Percentiles rank a stretch among this genome's conserved stretches.
phyloP scores from a whole-genome alignment of 2,329 filamentous ascomycete species.

The Curvularia eragrostidis region DNA sequence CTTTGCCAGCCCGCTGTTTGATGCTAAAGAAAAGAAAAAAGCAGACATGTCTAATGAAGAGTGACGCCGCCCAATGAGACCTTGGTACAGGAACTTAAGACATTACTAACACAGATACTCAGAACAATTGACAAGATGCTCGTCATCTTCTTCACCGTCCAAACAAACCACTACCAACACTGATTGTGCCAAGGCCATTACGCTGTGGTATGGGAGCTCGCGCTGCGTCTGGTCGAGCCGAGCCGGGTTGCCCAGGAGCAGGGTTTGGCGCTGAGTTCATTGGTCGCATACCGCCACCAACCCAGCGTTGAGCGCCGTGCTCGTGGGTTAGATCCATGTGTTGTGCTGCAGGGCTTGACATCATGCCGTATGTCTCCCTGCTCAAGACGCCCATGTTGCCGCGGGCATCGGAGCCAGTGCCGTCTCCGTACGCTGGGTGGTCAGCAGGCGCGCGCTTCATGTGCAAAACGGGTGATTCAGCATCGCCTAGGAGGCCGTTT shows the following conservation, averaged over 20 bases:
- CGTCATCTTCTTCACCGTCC: slow-evolving; percentile 31
- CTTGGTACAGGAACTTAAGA: slow-evolving; percentile 1
- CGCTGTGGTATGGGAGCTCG: slow-evolving; percentile 39
- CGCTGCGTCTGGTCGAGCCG: slow-evolving; percentile 31
- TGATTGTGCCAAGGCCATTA: slow-evolving; percentile 40
- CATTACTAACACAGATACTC: slow-evolving; percentile 11
- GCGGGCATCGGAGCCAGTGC: slow-evolving; percentile 35
- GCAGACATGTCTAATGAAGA: neutral
- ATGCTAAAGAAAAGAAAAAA: neutral
- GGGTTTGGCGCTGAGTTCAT: slow-evolving; percentile 23
- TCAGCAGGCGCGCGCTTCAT: slow-evolving; percentile 47
- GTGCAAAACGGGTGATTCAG: slow-evolving; percentile 48
- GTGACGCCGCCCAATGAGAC: slow-evolving; percentile 2
- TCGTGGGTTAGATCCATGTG: slow-evolving; percentile 38
- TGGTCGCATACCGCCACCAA: slow-evolving; percentile 24
- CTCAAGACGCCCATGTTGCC: slow-evolving; percentile 32
- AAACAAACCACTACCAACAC: slow-evolving; percentile 43
- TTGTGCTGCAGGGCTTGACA: slow-evolving; percentile 40
- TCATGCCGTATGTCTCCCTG: slow-evolving; percentile 39
- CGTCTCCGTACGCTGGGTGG: slow-evolving; percentile 36
- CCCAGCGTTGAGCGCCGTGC: slow-evolving; percentile 36
- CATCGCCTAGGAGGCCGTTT: slow-evolving; percentile 39
- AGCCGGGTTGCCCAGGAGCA: slow-evolving; percentile 20
- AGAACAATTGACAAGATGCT: slow-evolving; percentile 7
- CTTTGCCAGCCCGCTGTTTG: neutral